phyloP scores from a whole-genome alignment of 805 yeast genomes.

The Candida saitoana region DNA sequence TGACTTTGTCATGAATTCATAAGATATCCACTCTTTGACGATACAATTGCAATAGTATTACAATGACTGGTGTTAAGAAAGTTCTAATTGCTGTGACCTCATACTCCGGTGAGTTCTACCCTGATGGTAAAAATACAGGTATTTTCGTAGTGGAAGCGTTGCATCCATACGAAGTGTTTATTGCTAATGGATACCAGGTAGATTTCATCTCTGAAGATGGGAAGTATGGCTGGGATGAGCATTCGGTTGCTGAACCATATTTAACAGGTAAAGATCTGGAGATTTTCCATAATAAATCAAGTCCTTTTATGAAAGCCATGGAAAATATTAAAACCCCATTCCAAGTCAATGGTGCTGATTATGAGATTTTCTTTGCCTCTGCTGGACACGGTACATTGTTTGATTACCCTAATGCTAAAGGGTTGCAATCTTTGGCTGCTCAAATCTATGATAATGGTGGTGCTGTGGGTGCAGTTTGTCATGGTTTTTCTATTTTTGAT shows the following conservation, averaged over 20 bases:
- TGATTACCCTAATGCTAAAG: constrained; percentile 53
- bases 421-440: constrained; percentile 42
- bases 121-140: constrained; percentile 60
- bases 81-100: constrained; percentile 44
- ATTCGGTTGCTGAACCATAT: constrained; percentile 42
- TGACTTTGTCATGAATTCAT: too few species aligned
- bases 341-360: constrained; percentile 47
- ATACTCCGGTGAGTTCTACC: constrained; percentile 45
- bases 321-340: constrained; percentile 42
- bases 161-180: constrained; percentile 53
- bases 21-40: too few species aligned
- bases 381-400: constrained; percentile 64
- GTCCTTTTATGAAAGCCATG: constrained; percentile 38
- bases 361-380: constrained; percentile 53
- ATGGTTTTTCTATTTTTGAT: constrained; percentile 61
- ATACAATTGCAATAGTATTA: background rate
- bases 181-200: constrained; percentile 47
- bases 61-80: constrained; percentile 20
- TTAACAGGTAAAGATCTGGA: constrained; percentile 40
- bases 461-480: constrained; percentile 62
- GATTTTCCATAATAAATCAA: constrained; percentile 31
- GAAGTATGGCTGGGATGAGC: constrained; percentile 52
- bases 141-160: constrained; percentile 54
- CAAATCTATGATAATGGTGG: constrained; percentile 50
- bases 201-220: constrained; percentile 60